Evolutionary conservation across 495 filamentous ascomycete genomes (phyloP).

Genomic region (Daldinia decipiens): DNA sequence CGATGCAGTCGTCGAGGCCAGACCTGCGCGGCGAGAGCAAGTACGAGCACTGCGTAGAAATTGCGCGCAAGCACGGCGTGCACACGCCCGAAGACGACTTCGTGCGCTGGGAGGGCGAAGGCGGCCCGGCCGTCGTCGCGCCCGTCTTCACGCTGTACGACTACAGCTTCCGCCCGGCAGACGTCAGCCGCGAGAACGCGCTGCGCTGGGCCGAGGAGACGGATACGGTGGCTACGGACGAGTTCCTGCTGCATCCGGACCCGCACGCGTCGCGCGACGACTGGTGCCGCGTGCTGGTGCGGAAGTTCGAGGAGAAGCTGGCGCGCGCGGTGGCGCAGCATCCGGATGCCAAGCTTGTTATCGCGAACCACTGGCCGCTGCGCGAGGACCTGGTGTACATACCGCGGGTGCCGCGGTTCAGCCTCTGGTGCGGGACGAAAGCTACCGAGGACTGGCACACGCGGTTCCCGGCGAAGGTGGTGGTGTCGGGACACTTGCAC

Average conservation of each 20-base stretch:
- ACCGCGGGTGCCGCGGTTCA: slow-evolving; percentile 48
- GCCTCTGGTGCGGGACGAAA: slow-evolving; percentile 51
- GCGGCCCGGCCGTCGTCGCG: slow-evolving; percentile 42
- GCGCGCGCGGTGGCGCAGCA: slow-evolving; percentile 17
- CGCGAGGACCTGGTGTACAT: slow-evolving; percentile 51
- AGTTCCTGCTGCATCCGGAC: slow-evolving; percentile 49
- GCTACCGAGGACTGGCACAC: slow-evolving; percentile 48
- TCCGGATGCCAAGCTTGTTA: slow-evolving; percentile 34
- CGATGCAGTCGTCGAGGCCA: slow-evolving; percentile 38
- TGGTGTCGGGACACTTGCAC: slow-evolving; percentile 49
- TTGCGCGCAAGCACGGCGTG: slow-evolving; percentile 46
- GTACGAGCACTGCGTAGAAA: slow-evolving; percentile 45
- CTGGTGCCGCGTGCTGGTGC: slow-evolving; percentile 44
- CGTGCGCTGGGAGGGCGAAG: slow-evolving; percentile 46
- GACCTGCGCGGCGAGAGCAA: slow-evolving; percentile 46
- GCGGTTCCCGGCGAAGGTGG: slow-evolving; percentile 48
- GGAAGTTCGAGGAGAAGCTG: slow-evolving; percentile 37
- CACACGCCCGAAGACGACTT: slow-evolving; percentile 50
- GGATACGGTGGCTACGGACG: slow-evolving; percentile 49
- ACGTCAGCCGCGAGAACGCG: slow-evolving; percentile 43
- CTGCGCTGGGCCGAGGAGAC: slow-evolving; percentile 49
- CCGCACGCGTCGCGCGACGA: slow-evolving; percentile 46
- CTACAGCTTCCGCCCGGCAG: slow-evolving; percentile 49
- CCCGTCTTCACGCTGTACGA: slow-evolving; percentile 52
- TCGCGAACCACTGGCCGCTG: slow-evolving; percentile 51